Conservation (phyloP, 441 rosid genomes). For the Daphne laureola region DNA sequence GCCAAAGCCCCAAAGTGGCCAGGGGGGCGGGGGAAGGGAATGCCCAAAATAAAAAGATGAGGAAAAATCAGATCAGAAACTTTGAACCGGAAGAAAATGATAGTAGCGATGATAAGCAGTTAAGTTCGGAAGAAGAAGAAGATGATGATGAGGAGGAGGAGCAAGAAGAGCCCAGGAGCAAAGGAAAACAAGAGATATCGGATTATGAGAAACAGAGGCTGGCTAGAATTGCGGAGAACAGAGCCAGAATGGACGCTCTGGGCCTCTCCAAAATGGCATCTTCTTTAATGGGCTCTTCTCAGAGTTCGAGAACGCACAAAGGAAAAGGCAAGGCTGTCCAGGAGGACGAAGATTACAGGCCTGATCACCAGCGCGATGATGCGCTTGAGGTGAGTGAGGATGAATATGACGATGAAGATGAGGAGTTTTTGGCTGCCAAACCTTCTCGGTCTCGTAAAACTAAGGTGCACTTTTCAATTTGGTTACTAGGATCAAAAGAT, state of each 20-base stretch:
- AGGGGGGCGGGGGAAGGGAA: not conserved
- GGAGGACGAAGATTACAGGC: constrained; percentile 58
- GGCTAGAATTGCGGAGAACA: constrained; percentile 72
- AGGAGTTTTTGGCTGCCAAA: constrained; percentile 26
- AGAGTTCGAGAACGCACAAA: constrained; percentile 21
- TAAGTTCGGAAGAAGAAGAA: constrained; percentile 23
- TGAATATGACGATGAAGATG: constrained; percentile 17
- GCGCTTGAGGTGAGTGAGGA: constrained; percentile 14
- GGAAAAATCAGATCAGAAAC: constrained; percentile 7
- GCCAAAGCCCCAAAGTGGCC: constrained; percentile 1
- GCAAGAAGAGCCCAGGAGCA: not conserved
- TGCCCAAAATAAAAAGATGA: constrained; percentile 14
- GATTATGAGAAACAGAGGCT: constrained; percentile 74
- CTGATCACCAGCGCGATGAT: constrained; percentile 24
- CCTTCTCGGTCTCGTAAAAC: constrained; percentile 26
- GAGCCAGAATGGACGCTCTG: constrained; percentile 76
- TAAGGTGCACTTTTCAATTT: constrained; percentile 28
- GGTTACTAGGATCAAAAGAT: no score
- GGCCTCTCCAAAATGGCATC: constrained; percentile 59
- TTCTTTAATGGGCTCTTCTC: constrained; percentile 36
- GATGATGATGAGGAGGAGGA: no score
- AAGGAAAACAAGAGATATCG: constrained; percentile 21
- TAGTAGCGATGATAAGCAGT: constrained; percentile 21
- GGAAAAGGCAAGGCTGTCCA: constrained; percentile 35
- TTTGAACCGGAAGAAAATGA: constrained; percentile 25